A percentile compares a stretch with the other conserved stretches of the same genome.
These are phyloP conservation scores for Loxodes magnus DNA, from an alignment of 73 alveolate genomes.

Conservation along the genomic window DNA sequence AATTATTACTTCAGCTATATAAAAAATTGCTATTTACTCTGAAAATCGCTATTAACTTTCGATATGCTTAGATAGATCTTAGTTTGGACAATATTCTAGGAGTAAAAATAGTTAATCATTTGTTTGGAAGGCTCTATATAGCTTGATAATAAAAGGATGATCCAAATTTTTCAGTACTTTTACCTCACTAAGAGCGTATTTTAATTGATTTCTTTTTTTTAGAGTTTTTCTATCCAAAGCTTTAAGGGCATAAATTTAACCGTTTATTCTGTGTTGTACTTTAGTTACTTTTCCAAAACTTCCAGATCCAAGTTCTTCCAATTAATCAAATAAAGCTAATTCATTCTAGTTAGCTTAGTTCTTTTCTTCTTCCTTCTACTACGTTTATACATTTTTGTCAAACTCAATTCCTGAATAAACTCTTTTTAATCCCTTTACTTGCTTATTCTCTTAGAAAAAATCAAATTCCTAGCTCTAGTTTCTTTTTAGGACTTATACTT, in stretches of 20 bases:
- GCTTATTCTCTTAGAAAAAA: too few relatives aligned
- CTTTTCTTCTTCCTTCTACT: too few relatives aligned
- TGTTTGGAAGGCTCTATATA: slow-evolving; percentile 43
- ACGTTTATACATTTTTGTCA: too few relatives aligned
- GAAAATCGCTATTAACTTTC: slow-evolving; percentile 21
- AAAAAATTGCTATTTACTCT: slow-evolving; percentile 36
- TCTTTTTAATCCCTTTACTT: too few relatives aligned
- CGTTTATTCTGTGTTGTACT: slow-evolving; percentile 16
- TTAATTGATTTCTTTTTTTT: slow-evolving; percentile 60
- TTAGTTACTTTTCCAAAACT: slow-evolving; percentile 18
- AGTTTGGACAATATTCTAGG: slow-evolving; percentile 47
- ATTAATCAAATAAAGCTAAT: background rate
- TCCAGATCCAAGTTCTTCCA: slow-evolving; percentile 19
- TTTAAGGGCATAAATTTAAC: slow-evolving; percentile 67
- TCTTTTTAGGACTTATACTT: too few relatives aligned
- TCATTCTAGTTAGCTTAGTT: too few relatives aligned
- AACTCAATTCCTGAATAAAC: too few relatives aligned
- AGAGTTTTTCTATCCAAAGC: slow-evolving; percentile 57
- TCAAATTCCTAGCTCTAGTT: too few relatives aligned
- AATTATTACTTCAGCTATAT: slow-evolving; percentile 36
- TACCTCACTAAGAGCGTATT: slow-evolving; percentile 22
- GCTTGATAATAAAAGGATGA: slow-evolving; percentile 46
- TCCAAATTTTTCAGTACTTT: slow-evolving; percentile 18
- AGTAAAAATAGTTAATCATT: slow-evolving; percentile 30
- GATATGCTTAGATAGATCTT: slow-evolving; percentile 40